Evolutionary conservation across 768 basidiomycete species (phyloP), one percentile per base, ranked within the genome.

Genomic region (Hortiboletus campestris): DNA sequence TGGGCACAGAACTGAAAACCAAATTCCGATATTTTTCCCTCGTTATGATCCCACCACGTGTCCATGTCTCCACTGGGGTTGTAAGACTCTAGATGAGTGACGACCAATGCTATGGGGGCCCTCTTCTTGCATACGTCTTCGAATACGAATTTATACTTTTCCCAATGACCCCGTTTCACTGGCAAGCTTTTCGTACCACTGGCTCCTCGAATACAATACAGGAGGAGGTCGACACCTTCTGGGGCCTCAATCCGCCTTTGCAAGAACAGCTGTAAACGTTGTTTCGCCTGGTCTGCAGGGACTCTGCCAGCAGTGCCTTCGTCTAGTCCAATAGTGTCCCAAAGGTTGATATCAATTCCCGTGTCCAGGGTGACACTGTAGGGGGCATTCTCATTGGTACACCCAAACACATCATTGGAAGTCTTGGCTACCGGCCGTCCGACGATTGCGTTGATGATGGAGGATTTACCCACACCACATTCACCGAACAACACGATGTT

Each of bases 401-500:
- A 69, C 28, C 71, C 72, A 0, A 56, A 31, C 8, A 67, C 67
- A 14, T 61, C 59, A 46, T 67, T 71, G 16, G 71, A 72, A 17
- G 64, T 64, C 1, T 43, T 49, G 9, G 74, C 75, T 10, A 58
- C 44, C 0, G 64, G 49, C 3, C 43, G 19, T 28, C 67, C 70
- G 7, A 57, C 53, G 41, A 78, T 49, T 62, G 71, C 61, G 52
- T 78, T 79, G 53, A 77, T 65, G 51, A 75, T 59, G 16, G 74
- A 75, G 28, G 76, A 77, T 61, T 79, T 78, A 19, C 73, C 72
- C 48, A 74, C 66, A 45, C 66, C 63, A 40, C 64, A 62, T 59
- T 67, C 63, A 51, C 66, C 63, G 34, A 77, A 75, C 3, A 78
- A 22, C 31, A 78, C 66, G 16, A 77, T 46, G 49, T 75, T 78